Evolutionary conservation across 140 eudicot species (phyloP).

Genomic region (Flaveria floridana): DNA sequence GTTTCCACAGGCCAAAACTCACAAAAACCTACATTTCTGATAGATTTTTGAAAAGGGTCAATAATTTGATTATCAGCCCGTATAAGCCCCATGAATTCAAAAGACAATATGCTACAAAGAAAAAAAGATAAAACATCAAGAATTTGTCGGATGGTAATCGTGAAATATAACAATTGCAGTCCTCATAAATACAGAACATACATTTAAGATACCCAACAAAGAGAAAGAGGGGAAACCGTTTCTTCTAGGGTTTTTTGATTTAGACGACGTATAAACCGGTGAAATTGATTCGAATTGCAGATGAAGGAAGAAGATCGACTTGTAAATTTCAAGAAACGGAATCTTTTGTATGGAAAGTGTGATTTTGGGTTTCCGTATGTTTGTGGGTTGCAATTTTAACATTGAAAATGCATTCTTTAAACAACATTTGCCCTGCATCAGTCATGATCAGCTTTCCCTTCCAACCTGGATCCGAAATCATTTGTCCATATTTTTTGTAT

Average conservation of each 20-base stretch:
- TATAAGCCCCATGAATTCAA: neutral
- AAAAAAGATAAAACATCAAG: constrained; percentile 1
- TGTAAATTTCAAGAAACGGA: constrained; percentile 2
- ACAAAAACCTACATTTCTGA: neutral
- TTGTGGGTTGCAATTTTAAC: neutral
- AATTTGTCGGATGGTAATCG: neutral
- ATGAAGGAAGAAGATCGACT: constrained; percentile 3
- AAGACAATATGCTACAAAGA: neutral
- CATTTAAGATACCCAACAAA: neutral
- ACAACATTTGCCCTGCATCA: neutral
- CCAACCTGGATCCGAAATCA: too few relatives aligned
- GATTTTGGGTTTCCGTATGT: constrained; percentile 28
- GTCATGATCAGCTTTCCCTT: neutral
- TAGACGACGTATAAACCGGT: neutral
- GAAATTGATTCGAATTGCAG: constrained; percentile 22
- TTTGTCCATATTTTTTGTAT: too few relatives aligned
- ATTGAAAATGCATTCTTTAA: neutral
- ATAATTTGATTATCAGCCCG: neutral
- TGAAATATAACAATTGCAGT: neutral
- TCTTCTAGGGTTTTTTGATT: constrained; percentile 33
- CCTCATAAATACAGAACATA: constrained; percentile 11
- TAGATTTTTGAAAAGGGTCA: neutral
- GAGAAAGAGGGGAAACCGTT: constrained; percentile 21
- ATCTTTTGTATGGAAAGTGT: constrained; percentile 18
- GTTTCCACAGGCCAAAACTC: constrained; percentile 2